Base-by-base conservation (phyloP, 2,329 filamentous ascomycete species). In the Fusarium paranaense region DNA sequence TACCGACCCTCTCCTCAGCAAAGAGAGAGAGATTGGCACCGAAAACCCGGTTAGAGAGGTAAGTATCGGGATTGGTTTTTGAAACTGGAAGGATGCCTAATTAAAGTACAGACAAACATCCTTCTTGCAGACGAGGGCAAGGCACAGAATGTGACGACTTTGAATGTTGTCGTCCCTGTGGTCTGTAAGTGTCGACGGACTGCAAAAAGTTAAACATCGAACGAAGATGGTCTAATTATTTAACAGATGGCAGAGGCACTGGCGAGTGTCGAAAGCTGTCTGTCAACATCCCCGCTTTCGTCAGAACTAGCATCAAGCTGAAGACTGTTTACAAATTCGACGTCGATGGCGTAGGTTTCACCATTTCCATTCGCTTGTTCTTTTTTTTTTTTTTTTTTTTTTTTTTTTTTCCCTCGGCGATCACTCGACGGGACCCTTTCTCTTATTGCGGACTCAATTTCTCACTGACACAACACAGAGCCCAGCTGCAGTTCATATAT, bases 191-290 rank as follows among this genome's bases (percentile, higher is more conserved):
- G 13, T 45, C 32, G 8, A 35, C 7, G 7, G 32, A 37, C 20
- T 57, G 30, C 4, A 32, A 56, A 13, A 33, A 6, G 18, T 16
- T 11, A 33, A 35, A n/a, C 16, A 20, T 6, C 6, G n/a, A 33
- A 16, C 11, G 14, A 27, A 22, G 9, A 25, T 6, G 22, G 5
- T 4, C 33, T 64, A 20, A 52, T 60, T 67, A 27, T 38, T 16
- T 1, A 4, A 57, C 32, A 83, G 82, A 83, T 67, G 82, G 82
- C 1, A 77, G 73, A 61, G 82, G 82, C 3, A 76, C 54, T 20
- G 82, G 82, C 4, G 59, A 77, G 69, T 78, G 76, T 67, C 82
- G 79, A 45, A 81, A 81, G 69, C 52, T 84, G 5, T 83, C 82
- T 1, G 76, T 82, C 6, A 78, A 73, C 11, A 78, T 83, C 3